phyloP scores from a whole-genome alignment of 495 filamentous ascomycete genomes.

The Saxispiralis lemnorum region DNA sequence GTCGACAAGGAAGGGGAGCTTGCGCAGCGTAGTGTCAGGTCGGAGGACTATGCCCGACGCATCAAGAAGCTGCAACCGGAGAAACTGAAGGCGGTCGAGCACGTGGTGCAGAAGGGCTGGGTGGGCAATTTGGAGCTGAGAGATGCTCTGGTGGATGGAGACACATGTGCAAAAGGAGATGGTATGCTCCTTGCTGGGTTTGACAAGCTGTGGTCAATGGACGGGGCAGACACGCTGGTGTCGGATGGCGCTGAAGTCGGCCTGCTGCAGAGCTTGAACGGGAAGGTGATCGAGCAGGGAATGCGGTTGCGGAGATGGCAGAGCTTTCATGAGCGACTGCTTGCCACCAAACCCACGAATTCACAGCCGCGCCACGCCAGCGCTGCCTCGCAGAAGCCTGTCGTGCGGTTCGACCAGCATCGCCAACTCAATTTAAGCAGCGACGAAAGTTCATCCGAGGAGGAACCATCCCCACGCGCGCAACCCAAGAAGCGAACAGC shows the following conservation, averaged over 20 bases:
- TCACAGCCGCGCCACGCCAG: neutral
- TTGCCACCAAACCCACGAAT: neutral
- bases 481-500: neutral
- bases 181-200: slow-evolving; percentile 47
- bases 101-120: slow-evolving; percentile 52
- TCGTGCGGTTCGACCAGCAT: slow-evolving; percentile 9
- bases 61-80: slow-evolving; percentile 22
- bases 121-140: slow-evolving; percentile 53
- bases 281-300: slow-evolving; percentile 43
- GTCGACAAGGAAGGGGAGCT: slow-evolving; percentile 34
- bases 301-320: slow-evolving; percentile 53
- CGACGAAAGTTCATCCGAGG: neutral
- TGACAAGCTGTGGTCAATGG: slow-evolving; percentile 48
- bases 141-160: slow-evolving; percentile 47
- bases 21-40: slow-evolving; percentile 18
- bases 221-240: slow-evolving; percentile 32
- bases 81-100: slow-evolving; percentile 28
- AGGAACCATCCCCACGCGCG: neutral
- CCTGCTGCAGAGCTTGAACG: slow-evolving; percentile 47
- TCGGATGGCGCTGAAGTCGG: slow-evolving; percentile 26
- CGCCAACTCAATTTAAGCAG: slow-evolving; percentile 4
- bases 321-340: slow-evolving; percentile 34
- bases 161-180: slow-evolving; percentile 39
- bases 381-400: neutral
- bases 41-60: slow-evolving; percentile 18